phyloP scores from a whole-genome alignment of 75 land plant species.

The Cupressus sempervirens region DNA sequence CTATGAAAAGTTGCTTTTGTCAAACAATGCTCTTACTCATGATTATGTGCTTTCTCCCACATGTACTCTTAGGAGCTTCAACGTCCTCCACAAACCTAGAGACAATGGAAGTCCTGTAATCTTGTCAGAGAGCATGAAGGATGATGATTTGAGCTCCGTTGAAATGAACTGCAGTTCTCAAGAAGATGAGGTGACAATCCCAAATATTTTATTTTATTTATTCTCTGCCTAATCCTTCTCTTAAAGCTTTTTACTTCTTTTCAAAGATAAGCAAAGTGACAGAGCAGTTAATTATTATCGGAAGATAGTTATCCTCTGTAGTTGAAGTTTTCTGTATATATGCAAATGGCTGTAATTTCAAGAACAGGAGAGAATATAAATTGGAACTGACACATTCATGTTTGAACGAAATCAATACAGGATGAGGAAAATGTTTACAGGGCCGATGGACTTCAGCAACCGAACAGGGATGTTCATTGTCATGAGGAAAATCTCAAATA shows the following conservation, averaged over 20 bases:
- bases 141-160: background rate
- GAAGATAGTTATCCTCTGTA: background rate
- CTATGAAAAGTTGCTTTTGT: background rate
- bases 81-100: background rate
- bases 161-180: background rate
- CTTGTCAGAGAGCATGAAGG: background rate
- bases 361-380: background rate
- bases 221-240: background rate
- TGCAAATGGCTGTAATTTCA: background rate
- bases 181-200: conserved; percentile 6
- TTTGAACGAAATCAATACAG: background rate
- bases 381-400: background rate
- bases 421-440: conserved; percentile 6
- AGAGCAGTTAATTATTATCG: background rate
- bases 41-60: background rate
- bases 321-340: background rate
- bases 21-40: background rate
- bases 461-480: background rate
- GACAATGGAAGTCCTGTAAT: background rate
- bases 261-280: no score
- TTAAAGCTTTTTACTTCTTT: background rate
- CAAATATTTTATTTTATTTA: background rate
- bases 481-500: background rate
- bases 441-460: background rate
- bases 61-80: background rate